Conservation (phyloP, 805 yeast species). For the Hermanozyma aechmeae region DNA sequence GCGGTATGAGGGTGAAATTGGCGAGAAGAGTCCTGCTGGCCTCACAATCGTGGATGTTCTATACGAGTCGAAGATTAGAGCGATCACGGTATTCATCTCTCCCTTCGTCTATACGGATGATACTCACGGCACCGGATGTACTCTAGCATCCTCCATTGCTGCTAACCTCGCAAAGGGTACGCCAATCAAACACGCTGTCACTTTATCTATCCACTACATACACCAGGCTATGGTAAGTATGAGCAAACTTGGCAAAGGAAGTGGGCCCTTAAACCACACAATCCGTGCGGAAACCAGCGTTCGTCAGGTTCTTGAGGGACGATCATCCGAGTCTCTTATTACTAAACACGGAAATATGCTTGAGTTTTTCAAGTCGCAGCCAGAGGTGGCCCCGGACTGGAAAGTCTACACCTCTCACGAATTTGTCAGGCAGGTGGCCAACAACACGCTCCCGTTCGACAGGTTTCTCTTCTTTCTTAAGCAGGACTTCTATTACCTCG, state of each 20-base stretch:
- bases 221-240: slow-evolving; percentile 48
- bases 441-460: slow-evolving; percentile 37
- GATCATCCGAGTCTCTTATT: too few species aligned
- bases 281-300: slow-evolving; percentile 15
- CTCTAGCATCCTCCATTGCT: slow-evolving; percentile 73
- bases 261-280: slow-evolving; percentile 73
- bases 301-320: slow-evolving; percentile 2
- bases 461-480: slow-evolving; percentile 46
- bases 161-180: slow-evolving; percentile 58
- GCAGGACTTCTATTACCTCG: slow-evolving; percentile 63
- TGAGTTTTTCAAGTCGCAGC: slow-evolving; percentile 47
- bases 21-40: slow-evolving; percentile 2
- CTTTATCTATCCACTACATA: slow-evolving; percentile 52
- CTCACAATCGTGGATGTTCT: slow-evolving; percentile 43
- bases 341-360: slow-evolving; percentile 8
- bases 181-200: slow-evolving; percentile 39
- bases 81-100: slow-evolving; percentile 38
- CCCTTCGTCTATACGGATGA: slow-evolving; percentile 36
- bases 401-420: slow-evolving; percentile 48
- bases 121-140: slow-evolving; percentile 90
- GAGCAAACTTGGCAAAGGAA: slow-evolving; percentile 41
- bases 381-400: slow-evolving; percentile 50
- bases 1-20: slow-evolving; percentile 5
- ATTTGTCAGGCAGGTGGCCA: slow-evolving; percentile 47
- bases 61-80: slow-evolving; percentile 30